Base-by-base conservation (phyloP, 768 basidiomycete genomes). In the Panaeolus cyanescens region DNA sequence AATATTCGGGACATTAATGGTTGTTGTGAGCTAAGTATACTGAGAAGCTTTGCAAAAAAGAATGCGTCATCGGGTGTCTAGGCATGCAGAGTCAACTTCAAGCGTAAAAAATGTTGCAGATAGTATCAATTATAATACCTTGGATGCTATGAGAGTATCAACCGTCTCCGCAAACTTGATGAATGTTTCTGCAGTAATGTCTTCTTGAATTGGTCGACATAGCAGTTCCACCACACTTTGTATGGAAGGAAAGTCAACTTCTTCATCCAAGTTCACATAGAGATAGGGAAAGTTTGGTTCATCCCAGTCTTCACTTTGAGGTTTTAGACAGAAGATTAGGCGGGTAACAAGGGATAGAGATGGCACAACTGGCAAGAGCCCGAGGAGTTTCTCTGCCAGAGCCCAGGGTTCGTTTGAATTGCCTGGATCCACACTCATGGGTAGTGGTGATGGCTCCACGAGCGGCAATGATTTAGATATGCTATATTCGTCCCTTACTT, bases 291-390 rank as follows among this genome's bases (percentile, higher is more conserved):
- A 93, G 10, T 85, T 85, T 1, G 85, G 85, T 28, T 84, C 74
- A 61, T 91, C 90, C 90, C 90, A 93, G 59, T 93, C 91, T n/a
- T 92, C 88, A 62, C 86, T 83, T 10, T 84, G 77, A 0, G 90
- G 90, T 68, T 93, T 93, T 54, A 93, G 76, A 69, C 90, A 92
- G 66, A 92, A 89, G 83, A 92, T 88, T 22, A 93, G 77, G 28
- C 88, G 82, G 36, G 90, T 81, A 54, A 90, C 80, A 13, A 91
- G 81, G 5, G 84, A 76, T 5, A 93, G 80, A 1, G 86, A 79
- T 1, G 90, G 89, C 0, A 87, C 75, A 40, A 85, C 78, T 9
- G 88, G 85, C 17, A 90, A 84, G 28, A 90, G 74, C 5, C 78
- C 67, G 22, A 93, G 79, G 10, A 94, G 75, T 59, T 86, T 79